Base-by-base conservation (phyloP, 225 moss, liverwort and hornwort species). In the Sphagnum tenellum region DNA sequence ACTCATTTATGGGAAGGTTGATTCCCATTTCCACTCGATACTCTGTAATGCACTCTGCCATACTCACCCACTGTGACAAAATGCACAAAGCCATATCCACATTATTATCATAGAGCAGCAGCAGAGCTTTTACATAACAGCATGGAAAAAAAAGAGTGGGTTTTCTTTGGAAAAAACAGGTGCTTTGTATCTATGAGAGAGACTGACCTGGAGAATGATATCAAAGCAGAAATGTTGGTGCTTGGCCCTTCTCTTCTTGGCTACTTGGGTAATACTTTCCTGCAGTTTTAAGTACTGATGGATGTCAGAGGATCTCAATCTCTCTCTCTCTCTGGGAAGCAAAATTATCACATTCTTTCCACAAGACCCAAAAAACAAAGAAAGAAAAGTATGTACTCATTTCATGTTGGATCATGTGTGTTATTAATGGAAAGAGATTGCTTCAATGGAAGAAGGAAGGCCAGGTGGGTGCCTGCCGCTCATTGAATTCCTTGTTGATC, bases 1-100 rank as follows among this genome's bases (percentile, higher is more conserved):
- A 89, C 14, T 80, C 81, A 62, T 79, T 3, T 12, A 72, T 70
- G 3, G 89, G 75, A 55, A 88, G 72, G 8, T 68, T 82, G 61
- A 70, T 89, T 54, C 88, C 82, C 45, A 84, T 69, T 11, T 95
- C 84, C 10, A 79, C 64, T n/a, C 48, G 82, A 73, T 91, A 88
- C 70, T 95, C 88, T 12, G 68, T 81, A 45, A 48, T 59, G 55
- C 86, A 81, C 69, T 95, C 91, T 53, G 80, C 87, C 81, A 92
- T 82, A 12, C 88, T 92, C 46, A 89, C 74, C 8, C 88, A 73
- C 94, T 95, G 70, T 3, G 44, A 29, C 29, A 29, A 29, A 29
- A 29, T 29, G 29, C 11, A 62, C 48, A 48, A 64, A 13, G 48
- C 63, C 45, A 55, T 58, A 58, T 12, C 12, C 58, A 13, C 12